Evolutionary conservation across 345 rosid genomes (phyloP).

Genomic region (Orychophragmus violaceus): DNA sequence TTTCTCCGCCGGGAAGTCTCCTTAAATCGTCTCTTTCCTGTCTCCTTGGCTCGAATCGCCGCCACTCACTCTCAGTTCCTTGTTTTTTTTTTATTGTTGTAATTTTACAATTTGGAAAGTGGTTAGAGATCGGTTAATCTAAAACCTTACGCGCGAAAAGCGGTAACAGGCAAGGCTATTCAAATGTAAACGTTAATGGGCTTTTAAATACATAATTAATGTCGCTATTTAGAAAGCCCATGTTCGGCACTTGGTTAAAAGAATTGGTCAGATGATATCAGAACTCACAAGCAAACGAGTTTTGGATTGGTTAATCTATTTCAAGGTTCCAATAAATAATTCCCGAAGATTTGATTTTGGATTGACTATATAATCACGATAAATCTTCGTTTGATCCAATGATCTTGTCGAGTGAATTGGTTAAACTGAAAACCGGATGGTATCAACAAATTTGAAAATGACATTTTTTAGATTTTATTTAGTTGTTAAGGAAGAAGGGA

Average conservation of each 20-base stretch:
- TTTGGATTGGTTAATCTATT: background rate
- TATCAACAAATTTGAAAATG: background rate
- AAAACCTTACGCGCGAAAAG: background rate
- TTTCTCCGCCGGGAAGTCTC: constrained; percentile 25
- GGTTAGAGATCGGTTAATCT: background rate
- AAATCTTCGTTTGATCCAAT: background rate
- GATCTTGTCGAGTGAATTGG: background rate
- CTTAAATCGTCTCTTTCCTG: background rate
- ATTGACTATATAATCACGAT: background rate
- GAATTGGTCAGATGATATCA: background rate
- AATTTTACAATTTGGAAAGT: background rate
- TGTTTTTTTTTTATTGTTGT: background rate
- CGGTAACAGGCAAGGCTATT: background rate
- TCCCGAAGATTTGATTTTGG: background rate
- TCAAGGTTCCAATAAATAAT: background rate
- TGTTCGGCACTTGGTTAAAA: background rate
- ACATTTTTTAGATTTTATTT: too few species aligned
- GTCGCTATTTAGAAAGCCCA: background rate
- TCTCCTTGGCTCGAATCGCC: background rate
- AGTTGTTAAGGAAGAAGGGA: background rate
- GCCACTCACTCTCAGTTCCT: background rate
- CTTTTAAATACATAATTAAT: background rate
- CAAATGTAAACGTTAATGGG: constrained; percentile 1
- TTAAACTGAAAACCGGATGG: background rate
- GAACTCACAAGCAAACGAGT: background rate